Evolutionary conservation across 306 rosid species (phyloP).

Genomic region (Lablab purpureus): DNA sequence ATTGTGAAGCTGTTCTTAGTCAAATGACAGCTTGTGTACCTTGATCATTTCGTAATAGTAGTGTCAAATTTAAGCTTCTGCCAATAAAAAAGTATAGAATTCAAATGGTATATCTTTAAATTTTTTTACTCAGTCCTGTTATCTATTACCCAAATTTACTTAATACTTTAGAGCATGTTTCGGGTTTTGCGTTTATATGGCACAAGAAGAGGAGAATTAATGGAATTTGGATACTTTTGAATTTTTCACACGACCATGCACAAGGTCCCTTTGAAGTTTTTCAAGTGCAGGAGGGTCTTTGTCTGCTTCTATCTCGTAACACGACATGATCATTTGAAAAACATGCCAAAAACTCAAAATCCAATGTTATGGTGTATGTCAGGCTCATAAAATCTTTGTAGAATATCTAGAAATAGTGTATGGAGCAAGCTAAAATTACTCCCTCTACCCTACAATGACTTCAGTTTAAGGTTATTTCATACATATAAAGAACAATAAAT

Average conservation of each 20-base stretch:
- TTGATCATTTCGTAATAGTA: background rate
- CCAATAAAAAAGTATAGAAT: background rate
- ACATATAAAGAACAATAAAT: too few species aligned
- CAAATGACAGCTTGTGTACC: background rate
- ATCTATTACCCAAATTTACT: background rate
- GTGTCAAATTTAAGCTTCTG: slow-evolving; percentile 16
- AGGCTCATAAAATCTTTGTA: slow-evolving; percentile 17
- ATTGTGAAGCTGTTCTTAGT: slow-evolving; percentile 15
- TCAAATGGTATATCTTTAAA: background rate
- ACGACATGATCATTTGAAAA: slow-evolving; percentile 10
- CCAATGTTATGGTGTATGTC: background rate
- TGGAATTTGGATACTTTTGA: background rate
- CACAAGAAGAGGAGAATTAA: background rate
- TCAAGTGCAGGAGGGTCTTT: background rate
- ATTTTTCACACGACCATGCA: background rate
- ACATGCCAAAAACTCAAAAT: background rate
- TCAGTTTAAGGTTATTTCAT: too few species aligned
- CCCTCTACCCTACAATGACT: too few species aligned
- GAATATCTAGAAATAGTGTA: slow-evolving; percentile 5
- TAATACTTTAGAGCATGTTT: background rate
- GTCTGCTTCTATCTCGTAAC: background rate
- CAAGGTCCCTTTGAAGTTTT: background rate
- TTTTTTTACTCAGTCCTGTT: background rate
- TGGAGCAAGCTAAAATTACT: background rate
- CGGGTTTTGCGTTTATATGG: slow-evolving; percentile 3